Evolutionary conservation across 257 asterid species (phyloP).

Genomic region (Solanum raphanifolium): DNA sequence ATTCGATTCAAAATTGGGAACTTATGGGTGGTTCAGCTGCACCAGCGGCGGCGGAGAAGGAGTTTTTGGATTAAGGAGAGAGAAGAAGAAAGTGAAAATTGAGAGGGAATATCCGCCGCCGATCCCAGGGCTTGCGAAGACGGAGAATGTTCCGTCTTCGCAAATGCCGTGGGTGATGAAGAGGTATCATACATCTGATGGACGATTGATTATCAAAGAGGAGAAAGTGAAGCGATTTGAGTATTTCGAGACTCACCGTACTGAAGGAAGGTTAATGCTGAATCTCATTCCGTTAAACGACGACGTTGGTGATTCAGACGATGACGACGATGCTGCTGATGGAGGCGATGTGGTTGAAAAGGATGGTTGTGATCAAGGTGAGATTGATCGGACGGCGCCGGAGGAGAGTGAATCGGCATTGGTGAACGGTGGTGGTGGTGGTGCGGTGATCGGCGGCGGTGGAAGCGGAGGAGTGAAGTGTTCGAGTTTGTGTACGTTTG

Average conservation of each 20-base stretch:
- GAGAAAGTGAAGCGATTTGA: conserved; percentile 48
- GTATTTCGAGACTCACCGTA: conserved; percentile 47
- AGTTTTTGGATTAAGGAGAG: background rate
- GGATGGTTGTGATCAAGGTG: conserved; percentile 12
- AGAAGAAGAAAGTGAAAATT: background rate
- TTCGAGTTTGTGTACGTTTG: conserved; percentile 24
- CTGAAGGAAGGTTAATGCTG: conserved; percentile 51
- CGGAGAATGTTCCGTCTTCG: conserved; percentile 22
- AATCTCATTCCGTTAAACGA: conserved; percentile 35
- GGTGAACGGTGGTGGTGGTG: background rate
- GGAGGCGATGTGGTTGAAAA: background rate
- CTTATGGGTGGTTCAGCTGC: background rate
- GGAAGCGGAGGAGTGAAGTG: conserved; percentile 22
- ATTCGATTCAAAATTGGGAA: conserved; percentile 6
- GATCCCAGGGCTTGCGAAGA: conserved; percentile 31
- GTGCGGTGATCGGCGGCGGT: background rate
- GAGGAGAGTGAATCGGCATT: background rate
- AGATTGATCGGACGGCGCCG: background rate
- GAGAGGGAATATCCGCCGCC: conserved; percentile 53
- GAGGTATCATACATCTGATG: conserved; percentile 38
- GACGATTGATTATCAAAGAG: conserved; percentile 46
- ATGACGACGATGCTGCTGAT: background rate
- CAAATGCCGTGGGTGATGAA: conserved; percentile 62
- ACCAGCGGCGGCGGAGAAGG: background rate
- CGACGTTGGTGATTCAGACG: background rate